Evolutionary conservation across 768 basidiomycete genomes (phyloP), one percentile per base, ranked within the genome.

Genomic region (Piloderma croceum): DNA sequence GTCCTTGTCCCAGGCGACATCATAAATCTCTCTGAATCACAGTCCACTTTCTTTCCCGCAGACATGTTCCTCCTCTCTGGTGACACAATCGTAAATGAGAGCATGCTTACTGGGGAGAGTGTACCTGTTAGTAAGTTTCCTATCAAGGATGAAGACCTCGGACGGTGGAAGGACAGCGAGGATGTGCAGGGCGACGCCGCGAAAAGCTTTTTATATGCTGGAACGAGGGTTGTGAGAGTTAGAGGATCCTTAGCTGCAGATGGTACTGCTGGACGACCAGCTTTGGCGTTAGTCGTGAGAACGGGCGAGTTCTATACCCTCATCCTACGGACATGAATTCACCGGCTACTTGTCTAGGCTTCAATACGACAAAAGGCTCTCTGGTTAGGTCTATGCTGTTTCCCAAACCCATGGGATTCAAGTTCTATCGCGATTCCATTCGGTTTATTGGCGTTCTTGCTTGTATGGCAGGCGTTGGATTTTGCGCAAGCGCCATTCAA

Each of bases 71-170:
- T 99, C 6, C 78, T 99, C 21, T 89, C 90, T 2, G 96, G 96
- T 1, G 96, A 99, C 59, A 91, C 92, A 2, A 94, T 99, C 43
- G 85, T 98, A 37, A 98, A 98, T 59, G 96, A 99, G 65, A 94
- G 91, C 47, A 98, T 99, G 96, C 77, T 99, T 18, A 98, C 96
- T 0, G 96, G 96, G 10, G 96, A 99, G 64, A 96, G 92, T 48
- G 90, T 99, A 1, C 96, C 96, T 2, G 90, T 99, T 38, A 88
- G 88, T 58, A 99, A 99, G 59, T 63, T 76, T 15, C 85, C 93
- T 0, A 74, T 83, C 43, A 90, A 82, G 54, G 85, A 90, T 49
- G 82, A 82, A 20, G 83, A 82, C 38, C 70, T 97, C 31, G 58
- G 63, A 31, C 72, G 66, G 47, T 92, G 87, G 89, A 74, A 63